These are phyloP conservation scores for Claviceps pusilla DNA, from an alignment of 2,329 filamentous ascomycete species.

Conservation along the genomic window DNA sequence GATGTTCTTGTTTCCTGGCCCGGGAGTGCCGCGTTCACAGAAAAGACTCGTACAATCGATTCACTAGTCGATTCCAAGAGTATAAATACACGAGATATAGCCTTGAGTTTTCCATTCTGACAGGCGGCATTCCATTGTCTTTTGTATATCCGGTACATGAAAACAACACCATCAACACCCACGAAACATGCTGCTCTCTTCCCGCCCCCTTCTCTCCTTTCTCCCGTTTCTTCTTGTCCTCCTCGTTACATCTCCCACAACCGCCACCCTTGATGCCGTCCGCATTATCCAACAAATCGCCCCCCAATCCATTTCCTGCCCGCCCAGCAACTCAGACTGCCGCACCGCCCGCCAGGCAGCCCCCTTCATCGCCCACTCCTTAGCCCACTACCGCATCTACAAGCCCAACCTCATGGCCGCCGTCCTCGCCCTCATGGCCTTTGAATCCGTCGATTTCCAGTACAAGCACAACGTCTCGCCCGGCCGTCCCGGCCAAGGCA, in stretches of 20 bases:
- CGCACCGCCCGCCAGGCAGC: conserved; percentile 48
- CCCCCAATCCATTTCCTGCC: conserved; percentile 41
- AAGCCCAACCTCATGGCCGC: conserved; percentile 49
- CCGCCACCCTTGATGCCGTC: conserved; percentile 11
- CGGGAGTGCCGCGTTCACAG: not conserved
- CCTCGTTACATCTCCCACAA: conserved; percentile 8
- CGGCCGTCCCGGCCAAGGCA: conserved; percentile 54
- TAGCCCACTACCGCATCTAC: conserved; percentile 41
- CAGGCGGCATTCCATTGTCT: no score
- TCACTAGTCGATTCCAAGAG: not conserved
- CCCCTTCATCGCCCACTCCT: conserved; percentile 37
- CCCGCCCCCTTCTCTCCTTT: conserved; percentile 2
- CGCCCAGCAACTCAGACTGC: conserved; percentile 40
- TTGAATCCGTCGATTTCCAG: conserved; percentile 54
- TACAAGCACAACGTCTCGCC: conserved; percentile 51
- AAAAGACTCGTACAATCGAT: not conserved
- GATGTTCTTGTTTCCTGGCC: not conserved
- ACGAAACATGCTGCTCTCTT: conserved; percentile 15
- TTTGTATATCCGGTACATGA: no score
- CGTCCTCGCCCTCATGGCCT: conserved; percentile 53
- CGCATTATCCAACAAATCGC: conserved; percentile 37
- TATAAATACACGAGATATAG: not conserved
- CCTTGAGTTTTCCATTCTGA: no score
- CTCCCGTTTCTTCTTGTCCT: not conserved
- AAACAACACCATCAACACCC: no score